Conservation (phyloP, 345 rosid species). For the Capsella bursapastoris region DNA sequence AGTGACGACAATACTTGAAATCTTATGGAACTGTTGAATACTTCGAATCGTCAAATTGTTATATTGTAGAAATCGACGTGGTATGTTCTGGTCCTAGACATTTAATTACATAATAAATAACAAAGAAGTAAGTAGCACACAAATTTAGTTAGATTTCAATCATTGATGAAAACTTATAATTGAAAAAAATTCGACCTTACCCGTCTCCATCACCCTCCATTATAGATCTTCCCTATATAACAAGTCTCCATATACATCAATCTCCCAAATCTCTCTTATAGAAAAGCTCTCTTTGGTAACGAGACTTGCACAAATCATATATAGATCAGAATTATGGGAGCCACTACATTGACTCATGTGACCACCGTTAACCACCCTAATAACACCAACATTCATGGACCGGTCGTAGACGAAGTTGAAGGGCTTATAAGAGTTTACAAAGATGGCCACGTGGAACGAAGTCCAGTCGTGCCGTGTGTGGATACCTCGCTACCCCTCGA, state of each 20-base stretch:
- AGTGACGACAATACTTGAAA: slow-evolving; percentile 18
- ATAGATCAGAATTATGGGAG: slow-evolving; percentile 37
- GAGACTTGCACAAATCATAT: slow-evolving; percentile 17
- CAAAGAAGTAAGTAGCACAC: slow-evolving; percentile 23
- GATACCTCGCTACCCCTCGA: slow-evolving; percentile 48
- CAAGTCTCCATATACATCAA: slow-evolving; percentile 28
- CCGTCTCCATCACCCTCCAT: slow-evolving; percentile 28
- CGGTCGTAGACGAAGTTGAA: slow-evolving; percentile 56
- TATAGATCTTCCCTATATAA: slow-evolving; percentile 24
- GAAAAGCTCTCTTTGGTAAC: slow-evolving; percentile 29
- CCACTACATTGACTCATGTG: slow-evolving; percentile 31
- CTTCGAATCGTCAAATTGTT: slow-evolving; percentile 1
- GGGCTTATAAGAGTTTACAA: slow-evolving; percentile 70
- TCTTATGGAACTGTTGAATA: not conserved
- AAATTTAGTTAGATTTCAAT: slow-evolving; percentile 27
- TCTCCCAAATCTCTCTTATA: slow-evolving; percentile 20
- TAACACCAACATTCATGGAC: slow-evolving; percentile 45
- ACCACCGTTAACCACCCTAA: slow-evolving; percentile 35
- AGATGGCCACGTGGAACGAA: slow-evolving; percentile 73
- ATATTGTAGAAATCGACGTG: slow-evolving; percentile 5
- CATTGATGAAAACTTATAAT: slow-evolving; percentile 10
- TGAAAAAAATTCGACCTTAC: slow-evolving; percentile 30
- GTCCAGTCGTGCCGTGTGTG: slow-evolving; percentile 56
- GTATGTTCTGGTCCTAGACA: slow-evolving; percentile 22
- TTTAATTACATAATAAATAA: slow-evolving; percentile 37